Evolutionary conservation across 1,284 basidiomycete species (phyloP).

Genomic region (Bjerkandera adusta): DNA sequence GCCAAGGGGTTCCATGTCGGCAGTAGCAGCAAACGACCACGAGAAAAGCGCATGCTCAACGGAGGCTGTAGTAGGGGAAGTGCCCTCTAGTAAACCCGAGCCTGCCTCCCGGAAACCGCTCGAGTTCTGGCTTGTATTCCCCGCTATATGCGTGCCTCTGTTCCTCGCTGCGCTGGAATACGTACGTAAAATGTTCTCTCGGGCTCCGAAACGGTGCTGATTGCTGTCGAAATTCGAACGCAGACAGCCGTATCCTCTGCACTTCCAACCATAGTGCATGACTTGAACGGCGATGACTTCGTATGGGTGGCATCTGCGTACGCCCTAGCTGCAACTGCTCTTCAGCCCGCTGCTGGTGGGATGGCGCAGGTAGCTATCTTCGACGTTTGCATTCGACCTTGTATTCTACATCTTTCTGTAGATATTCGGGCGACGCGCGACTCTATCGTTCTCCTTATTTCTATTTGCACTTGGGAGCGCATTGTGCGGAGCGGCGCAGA

Average conservation of each 20-base stretch:
- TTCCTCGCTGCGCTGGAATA: slow-evolving; percentile 30
- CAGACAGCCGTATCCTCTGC: slow-evolving; percentile 34
- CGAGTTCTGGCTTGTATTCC: slow-evolving; percentile 23
- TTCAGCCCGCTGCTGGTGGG: slow-evolving; percentile 32
- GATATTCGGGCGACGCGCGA: slow-evolving; percentile 38
- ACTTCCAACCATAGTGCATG: slow-evolving; percentile 34
- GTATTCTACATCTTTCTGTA: slow-evolving; percentile 18
- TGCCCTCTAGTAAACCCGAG: too few relatives aligned
- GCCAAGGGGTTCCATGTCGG: too few relatives aligned
- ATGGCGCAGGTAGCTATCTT: neutral
- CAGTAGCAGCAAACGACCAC: too few relatives aligned
- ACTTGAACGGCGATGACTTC: slow-evolving; percentile 33
- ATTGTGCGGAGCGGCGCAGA: slow-evolving; percentile 4
- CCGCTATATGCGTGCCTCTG: slow-evolving; percentile 20
- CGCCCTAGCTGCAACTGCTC: slow-evolving; percentile 35
- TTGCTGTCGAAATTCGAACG: slow-evolving; percentile 8
- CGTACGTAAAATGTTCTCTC: slow-evolving; percentile 1
- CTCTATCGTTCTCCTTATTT: slow-evolving; percentile 36
- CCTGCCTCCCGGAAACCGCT: too few relatives aligned
- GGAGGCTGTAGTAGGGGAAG: too few relatives aligned
- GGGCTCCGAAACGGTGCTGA: too few relatives aligned
- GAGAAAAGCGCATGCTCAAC: too few relatives aligned
- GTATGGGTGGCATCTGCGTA: slow-evolving; percentile 37
- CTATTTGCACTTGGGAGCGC: slow-evolving; percentile 10
- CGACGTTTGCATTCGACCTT: neutral